phyloP scores from a whole-genome alignment of 331 rosid genomes.

The Malus hybrid region DNA sequence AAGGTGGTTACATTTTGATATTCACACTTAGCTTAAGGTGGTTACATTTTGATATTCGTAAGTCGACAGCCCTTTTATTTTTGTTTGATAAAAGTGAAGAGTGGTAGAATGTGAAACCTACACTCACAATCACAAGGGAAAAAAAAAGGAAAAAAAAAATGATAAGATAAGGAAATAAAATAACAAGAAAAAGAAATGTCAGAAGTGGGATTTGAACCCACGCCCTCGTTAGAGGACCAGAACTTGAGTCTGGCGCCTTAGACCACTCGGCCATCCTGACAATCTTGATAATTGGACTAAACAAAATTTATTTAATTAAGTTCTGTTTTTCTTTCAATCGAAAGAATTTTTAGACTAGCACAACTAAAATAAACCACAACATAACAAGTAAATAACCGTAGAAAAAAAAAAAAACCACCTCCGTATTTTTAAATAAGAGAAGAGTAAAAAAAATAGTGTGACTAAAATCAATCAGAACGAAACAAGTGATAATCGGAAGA shows the following conservation, averaged over 20 bases:
- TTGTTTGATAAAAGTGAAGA: background rate
- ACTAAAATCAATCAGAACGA: no score
- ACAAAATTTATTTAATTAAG: no score
- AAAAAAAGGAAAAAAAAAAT: no score
- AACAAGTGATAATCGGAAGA: background rate
- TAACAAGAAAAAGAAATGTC: no score
- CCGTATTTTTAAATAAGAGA: background rate
- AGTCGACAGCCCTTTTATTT: background rate
- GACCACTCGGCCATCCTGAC: conserved; percentile 99
- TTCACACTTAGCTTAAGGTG: background rate
- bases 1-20: background rate
- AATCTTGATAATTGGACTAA: background rate
- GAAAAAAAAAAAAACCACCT: no score
- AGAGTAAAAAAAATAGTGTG: background rate
- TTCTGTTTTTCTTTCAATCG: no score
- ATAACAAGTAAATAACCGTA: no score
- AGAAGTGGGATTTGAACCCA: conserved; percentile 99
- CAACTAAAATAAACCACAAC: no score
- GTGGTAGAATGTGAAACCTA: background rate
- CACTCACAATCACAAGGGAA: background rate
- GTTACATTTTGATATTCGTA: background rate
- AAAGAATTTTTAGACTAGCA: no score
- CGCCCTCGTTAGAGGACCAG: conserved; percentile 95
- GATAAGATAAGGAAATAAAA: no score
- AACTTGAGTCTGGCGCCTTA: conserved; percentile 99